A percentile compares a stretch with the other conserved stretches of the same genome.
These are phyloP conservation scores for Coniochaeta prunicola DNA, from an alignment of 2,329 filamentous ascomycete species.

Conservation along the genomic window DNA sequence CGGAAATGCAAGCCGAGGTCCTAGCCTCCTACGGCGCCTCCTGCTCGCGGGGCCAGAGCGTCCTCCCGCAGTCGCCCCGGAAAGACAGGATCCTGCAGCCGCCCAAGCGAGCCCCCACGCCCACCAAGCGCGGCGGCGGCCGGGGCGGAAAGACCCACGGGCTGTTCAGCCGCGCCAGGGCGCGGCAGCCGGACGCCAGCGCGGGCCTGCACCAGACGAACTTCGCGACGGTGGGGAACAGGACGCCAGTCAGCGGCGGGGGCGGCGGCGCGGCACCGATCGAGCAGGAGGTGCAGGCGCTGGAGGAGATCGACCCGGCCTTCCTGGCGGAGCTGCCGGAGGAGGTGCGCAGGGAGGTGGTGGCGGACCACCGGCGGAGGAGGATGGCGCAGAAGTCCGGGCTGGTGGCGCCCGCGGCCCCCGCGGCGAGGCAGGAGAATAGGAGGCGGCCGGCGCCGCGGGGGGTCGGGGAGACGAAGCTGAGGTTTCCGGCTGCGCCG, in stretches of 20 bases:
- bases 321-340: constrained; percentile 80
- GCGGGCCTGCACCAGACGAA: constrained; percentile 66
- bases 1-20: constrained; percentile 79
- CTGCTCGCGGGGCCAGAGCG: constrained; percentile 16
- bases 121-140: constrained; percentile 52
- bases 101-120: constrained; percentile 47
- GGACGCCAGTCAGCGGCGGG: constrained; percentile 16
- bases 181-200: constrained; percentile 41
- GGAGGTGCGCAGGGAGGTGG: constrained; percentile 69
- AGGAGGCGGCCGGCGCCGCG: neutral
- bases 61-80: constrained; percentile 44
- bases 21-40: constrained; percentile 57
- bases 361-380: constrained; percentile 63
- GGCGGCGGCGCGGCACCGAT: neutral
- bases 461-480: constrained; percentile 29
- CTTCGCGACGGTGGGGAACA: constrained; percentile 34
- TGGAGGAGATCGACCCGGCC: constrained; percentile 54
- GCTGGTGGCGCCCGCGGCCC: constrained; percentile 1
- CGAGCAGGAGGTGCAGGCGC: constrained; percentile 21
- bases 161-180: constrained; percentile 30
- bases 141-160: constrained; percentile 17
- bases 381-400: constrained; percentile 51
- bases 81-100: constrained; percentile 45
- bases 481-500: constrained; percentile 40
- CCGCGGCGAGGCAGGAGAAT: constrained; percentile 28